Conservation (phyloP, 1,139 yeast species). For the Scheffersomyces parashehatae region DNA sequence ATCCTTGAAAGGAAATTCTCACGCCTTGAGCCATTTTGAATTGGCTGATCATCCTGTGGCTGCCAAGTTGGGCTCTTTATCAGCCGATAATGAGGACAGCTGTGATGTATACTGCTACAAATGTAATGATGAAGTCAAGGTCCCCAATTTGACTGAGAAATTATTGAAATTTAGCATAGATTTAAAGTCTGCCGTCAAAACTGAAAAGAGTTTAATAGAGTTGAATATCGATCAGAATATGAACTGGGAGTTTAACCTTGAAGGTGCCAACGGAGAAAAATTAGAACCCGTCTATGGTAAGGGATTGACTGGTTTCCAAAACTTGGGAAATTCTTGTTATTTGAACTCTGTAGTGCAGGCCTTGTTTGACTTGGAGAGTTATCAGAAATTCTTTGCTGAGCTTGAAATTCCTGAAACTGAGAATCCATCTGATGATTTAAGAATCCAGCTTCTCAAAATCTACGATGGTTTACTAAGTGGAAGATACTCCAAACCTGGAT, state of each 20-base stretch:
- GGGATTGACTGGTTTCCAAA: conserved; percentile 77
- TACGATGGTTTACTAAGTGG: conserved; percentile 82
- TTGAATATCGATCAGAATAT: conserved; percentile 88
- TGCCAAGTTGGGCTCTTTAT: conserved; percentile 84
- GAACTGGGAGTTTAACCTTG: conserved; percentile 89
- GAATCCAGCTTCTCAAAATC: conserved; percentile 72
- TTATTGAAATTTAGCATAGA: conserved; percentile 71
- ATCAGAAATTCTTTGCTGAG: conserved; percentile 35
- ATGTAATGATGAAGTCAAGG: conserved; percentile 86
- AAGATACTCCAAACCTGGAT: conserved; percentile 60
- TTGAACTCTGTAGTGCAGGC: conserved; percentile 79
- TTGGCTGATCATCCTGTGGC: conserved; percentile 71
- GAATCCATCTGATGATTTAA: conserved; percentile 66
- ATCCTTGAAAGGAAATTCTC: conserved; percentile 88
- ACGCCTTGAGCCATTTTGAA: conserved; percentile 74
- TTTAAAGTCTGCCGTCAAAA: conserved; percentile 53
- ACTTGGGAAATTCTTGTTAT: conserved; percentile 93
- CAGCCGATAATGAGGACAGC: conserved; percentile 52
- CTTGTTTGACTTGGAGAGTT: conserved; percentile 42
- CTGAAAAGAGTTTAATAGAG: conserved; percentile 87
- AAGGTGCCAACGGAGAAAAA: conserved; percentile 67
- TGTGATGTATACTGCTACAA: conserved; percentile 85
- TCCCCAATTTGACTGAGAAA: conserved; percentile 55
- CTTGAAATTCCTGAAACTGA: conserved; percentile 28
- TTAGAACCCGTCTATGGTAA: conserved; percentile 66